Percentiles rank a stretch among this genome's conserved stretches.
Conservation (phyloP, 495 filamentous ascomycete genomes). For the Penicillium macrosclerotiorum region DNA sequence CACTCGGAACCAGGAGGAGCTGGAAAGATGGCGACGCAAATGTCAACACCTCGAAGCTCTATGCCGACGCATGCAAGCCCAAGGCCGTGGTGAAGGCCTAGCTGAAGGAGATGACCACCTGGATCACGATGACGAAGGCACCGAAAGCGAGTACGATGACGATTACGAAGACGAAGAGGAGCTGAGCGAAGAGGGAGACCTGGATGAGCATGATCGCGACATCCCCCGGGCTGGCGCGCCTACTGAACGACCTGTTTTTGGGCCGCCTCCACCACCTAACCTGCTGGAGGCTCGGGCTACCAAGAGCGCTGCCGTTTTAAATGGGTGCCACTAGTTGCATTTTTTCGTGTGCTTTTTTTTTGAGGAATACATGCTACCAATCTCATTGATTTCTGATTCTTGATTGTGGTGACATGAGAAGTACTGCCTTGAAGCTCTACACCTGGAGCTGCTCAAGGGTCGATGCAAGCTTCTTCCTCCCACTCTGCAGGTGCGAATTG, state of each 20-base stretch:
- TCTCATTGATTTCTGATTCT: not conserved
- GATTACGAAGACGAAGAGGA: constrained; percentile 69
- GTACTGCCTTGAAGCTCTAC: not conserved
- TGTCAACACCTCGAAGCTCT: constrained; percentile 90
- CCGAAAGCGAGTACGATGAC: constrained; percentile 67
- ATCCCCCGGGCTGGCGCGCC: constrained; percentile 29
- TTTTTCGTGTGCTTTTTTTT: constrained; percentile 2
- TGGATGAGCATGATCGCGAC: constrained; percentile 50
- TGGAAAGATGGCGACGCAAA: constrained; percentile 81
- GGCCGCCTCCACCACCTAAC: constrained; percentile 56
- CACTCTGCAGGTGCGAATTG: not conserved
- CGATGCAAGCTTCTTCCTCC: not conserved
- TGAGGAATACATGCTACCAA: not conserved
- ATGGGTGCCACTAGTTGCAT: constrained; percentile 42
- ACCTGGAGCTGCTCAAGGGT: not conserved
- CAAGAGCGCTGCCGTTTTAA: constrained; percentile 44
- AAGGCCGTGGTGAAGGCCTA: constrained; percentile 68
- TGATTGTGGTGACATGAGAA: not conserved
- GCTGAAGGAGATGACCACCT: constrained; percentile 47
- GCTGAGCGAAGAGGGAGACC: constrained; percentile 66
- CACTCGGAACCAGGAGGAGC: constrained; percentile 73
- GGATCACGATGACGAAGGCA: constrained; percentile 69
- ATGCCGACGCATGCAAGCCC: constrained; percentile 90
- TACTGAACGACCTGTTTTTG: constrained; percentile 49
- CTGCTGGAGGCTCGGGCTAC: constrained; percentile 46